Percentiles rank a stretch among this genome's conserved stretches.
These are phyloP conservation scores for Didymella sp. DNA, from an alignment of 2,329 filamentous ascomycete genomes.

Conservation along the genomic window DNA sequence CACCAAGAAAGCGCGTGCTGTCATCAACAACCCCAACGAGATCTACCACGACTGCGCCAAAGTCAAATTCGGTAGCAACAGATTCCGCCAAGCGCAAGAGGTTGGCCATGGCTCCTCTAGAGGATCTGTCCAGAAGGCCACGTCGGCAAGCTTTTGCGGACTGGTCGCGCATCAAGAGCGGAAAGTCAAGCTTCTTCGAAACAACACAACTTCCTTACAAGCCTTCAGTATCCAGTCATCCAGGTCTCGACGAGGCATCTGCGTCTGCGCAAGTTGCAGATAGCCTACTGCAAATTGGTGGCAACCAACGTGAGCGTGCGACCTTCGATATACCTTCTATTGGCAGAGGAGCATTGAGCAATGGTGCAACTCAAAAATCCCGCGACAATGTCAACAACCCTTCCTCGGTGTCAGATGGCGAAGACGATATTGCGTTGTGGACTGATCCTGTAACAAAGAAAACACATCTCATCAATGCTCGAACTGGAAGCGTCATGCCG, in stretches of 20 bases:
- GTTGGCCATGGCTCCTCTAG: not conserved
- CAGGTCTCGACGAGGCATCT: not conserved
- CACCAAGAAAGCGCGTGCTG: not conserved
- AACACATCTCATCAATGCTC: constrained; percentile 59
- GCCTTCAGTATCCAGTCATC: not conserved
- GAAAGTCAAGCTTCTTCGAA: constrained; percentile 45
- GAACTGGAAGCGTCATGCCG: constrained; percentile 59
- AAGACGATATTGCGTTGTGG: constrained; percentile 61
- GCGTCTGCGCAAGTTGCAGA: not conserved
- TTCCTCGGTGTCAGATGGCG: constrained; percentile 7
- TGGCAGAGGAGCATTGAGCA: not conserved
- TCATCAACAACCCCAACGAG: not conserved
- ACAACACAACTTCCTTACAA: not conserved
- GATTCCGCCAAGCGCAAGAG: constrained; percentile 34
- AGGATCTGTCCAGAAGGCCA: constrained; percentile 2
- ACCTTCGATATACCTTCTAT: not conserved
- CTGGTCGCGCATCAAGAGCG: constrained; percentile 56
- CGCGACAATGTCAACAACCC: not conserved
- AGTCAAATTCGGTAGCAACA: not conserved
- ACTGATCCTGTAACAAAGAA: constrained; percentile 66
- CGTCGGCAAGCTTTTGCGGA: constrained; percentile 38
- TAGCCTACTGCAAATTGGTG: not conserved
- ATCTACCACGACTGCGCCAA: not conserved
- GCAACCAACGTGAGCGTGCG: not conserved
- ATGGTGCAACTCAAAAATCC: not conserved